Evolutionary conservation across 2,329 filamentous ascomycete species (phyloP), one percentile per base, ranked within the genome.

Genomic region (Knufia petricola): DNA sequence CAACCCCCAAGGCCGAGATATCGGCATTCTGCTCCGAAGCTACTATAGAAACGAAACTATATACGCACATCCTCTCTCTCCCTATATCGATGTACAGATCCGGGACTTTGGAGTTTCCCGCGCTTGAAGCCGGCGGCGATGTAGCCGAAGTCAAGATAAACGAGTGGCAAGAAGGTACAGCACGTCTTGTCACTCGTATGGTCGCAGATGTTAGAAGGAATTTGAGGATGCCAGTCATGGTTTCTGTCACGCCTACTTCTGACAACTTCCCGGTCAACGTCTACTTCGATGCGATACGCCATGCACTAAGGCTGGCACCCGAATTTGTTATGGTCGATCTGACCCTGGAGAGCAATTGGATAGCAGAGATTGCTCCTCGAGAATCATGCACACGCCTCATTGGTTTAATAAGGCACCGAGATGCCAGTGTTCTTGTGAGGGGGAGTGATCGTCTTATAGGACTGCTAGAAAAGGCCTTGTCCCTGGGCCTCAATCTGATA

Each of bases 1-100:
- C 72, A 8, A 67, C 73, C 50, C 34, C 46, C n/a, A 72, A 73
- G 3, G 75, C 71, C 59, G 66, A 77, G 32, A 73, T 78, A 56
- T 81, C 77, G 49, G 78, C 78, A 1, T 81, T 81, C 57, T 78
- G 76, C 2, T 66, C 81, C 47, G 77, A 78, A 23, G 73, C 78
- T 2, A 77, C 78, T 1, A 75, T 77, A 1, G 77, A 81, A 54
- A 70, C 72, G 47, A 72, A 78, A 44, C 68, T 72, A 19, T 70
- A 73, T 43, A 69, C 67, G 1, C 66, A 70, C 52, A 63, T 65
- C 8, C 63, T 70, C 9, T 61, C 66, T 21, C 56, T 70, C 4
- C 63, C 63, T 9, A 59, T 63, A 3, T 68, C 67, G 2, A 61
- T 66, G 38, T 54, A 68, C 17, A 55, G 60, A 4, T 59, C 60